Percentiles rank a stretch among this genome's conserved stretches.
phyloP scores from a whole-genome alignment of 768 basidiomycete species.

The Termitomyces titanicus region DNA sequence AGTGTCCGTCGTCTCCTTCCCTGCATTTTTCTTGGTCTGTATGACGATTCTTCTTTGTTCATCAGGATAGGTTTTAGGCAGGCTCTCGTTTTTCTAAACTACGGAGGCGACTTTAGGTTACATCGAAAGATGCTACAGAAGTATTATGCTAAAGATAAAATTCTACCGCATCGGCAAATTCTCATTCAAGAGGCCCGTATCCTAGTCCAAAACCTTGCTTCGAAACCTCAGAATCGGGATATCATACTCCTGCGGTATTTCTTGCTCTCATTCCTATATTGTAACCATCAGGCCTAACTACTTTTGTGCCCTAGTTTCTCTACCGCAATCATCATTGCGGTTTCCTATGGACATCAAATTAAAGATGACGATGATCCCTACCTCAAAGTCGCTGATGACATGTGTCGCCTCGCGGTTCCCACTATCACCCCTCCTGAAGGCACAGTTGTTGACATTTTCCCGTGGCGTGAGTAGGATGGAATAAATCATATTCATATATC shows the following conservation, averaged over 20 bases:
- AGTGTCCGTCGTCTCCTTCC: slow-evolving; percentile 10
- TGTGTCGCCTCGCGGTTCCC: slow-evolving; percentile 4
- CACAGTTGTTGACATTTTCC: slow-evolving; percentile 20
- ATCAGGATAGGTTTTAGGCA: slow-evolving; percentile 15
- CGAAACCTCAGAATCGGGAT: slow-evolving; percentile 16
- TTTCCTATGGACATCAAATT: slow-evolving; percentile 23
- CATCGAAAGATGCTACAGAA: slow-evolving; percentile 18
- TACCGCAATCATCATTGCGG: slow-evolving; percentile 18
- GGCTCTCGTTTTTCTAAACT: slow-evolving; percentile 18
- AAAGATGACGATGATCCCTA: slow-evolving; percentile 21
- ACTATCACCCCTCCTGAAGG: slow-evolving; percentile 15
- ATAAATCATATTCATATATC: slow-evolving; percentile 4
- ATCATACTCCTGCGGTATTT: slow-evolving; percentile 5
- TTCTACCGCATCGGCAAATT: slow-evolving; percentile 20
- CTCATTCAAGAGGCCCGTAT: slow-evolving; percentile 26
- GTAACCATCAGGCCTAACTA: not conserved
- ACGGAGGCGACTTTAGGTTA: slow-evolving; percentile 19
- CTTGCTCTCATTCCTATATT: slow-evolving; percentile 1
- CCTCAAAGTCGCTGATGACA: slow-evolving; percentile 17
- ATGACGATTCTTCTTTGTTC: not conserved
- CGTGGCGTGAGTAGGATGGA: slow-evolving; percentile 15
- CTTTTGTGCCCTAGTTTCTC: slow-evolving; percentile 18
- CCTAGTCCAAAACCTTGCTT: slow-evolving; percentile 26
- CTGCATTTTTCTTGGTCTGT: not conserved
- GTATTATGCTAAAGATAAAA: slow-evolving; percentile 18